phyloP scores from a whole-genome alignment of 192 early-diverging fungal species.

The Coemansia sp. region DNA sequence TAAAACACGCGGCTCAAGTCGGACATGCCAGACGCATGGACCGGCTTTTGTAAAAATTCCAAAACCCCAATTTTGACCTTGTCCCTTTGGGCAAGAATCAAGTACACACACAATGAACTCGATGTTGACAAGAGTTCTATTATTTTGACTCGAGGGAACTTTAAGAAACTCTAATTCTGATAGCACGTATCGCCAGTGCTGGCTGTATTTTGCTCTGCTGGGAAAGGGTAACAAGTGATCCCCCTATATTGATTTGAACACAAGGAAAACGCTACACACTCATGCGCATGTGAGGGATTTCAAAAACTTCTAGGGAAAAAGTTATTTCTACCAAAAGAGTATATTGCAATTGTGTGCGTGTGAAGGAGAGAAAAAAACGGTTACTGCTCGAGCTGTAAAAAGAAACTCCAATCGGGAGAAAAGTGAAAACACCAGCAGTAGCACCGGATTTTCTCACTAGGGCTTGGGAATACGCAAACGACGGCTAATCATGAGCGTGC shows the following conservation, averaged over 20 bases:
- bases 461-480: slow-evolving; percentile 74
- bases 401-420: background rate
- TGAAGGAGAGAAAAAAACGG: background rate
- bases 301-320: background rate
- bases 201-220: background rate
- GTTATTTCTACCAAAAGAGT: background rate
- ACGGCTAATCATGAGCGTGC: slow-evolving; percentile 79
- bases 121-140: background rate
- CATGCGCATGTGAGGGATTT: slow-evolving; percentile 4
- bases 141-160: slow-evolving; percentile 4
- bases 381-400: background rate
- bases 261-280: background rate
- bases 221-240: slow-evolving; percentile 4
- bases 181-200: background rate
- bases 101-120: background rate
- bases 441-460: slow-evolving; percentile 27
- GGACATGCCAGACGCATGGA: background rate
- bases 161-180: background rate
- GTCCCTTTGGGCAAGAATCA: background rate
- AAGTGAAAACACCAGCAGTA: background rate
- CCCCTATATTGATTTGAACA: background rate
- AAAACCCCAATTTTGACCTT: background rate
- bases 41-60: slow-evolving; percentile 9
- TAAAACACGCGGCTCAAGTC: background rate
- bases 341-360: background rate